Evolutionary conservation across 2,329 filamentous ascomycete species (phyloP), one percentile per base, ranked within the genome.

Genomic region (Fusarium pseudocircinatum): DNA sequence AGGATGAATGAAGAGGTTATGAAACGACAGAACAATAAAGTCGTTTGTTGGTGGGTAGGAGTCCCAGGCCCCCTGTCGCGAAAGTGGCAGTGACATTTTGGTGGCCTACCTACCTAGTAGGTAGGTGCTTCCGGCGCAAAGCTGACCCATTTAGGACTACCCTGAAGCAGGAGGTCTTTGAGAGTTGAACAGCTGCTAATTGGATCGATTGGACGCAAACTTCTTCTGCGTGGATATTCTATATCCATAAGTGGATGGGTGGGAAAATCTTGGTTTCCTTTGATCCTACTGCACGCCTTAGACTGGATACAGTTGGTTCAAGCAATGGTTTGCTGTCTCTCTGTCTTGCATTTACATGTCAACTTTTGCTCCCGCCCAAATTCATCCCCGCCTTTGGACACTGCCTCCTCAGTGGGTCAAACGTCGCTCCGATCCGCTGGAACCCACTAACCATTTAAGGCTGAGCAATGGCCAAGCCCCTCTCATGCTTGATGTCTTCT

Each of bases 391-490:
- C 54, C 53, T 44, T 47, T 40, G 24, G 44, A 49, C 70, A 73
- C 70, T 67, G 70, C 70, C 70, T 46, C 65, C 52, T 26, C 28
- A 53, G 66, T 73, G 70, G 70, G 66, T 57, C 57, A 39, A 56
- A 32, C 66, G 15, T 70, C 52, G 60, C 66, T 53, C 70, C 70
- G 67, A 60, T 59, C 66, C 40, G 57, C 52, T 62, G 56, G 66
- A 69, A 57, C 68, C 66, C 58, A 37, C 61, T 71, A 57, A 32
- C 57, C 26, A 28, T 42, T 67, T 54, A 66, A 54, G 61, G 60
- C 60, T 67, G 69, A 72, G 52, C 69, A 64, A 59, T 44, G 34
- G 40, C 70, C 60, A 37, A 73, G 70, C 57, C 66, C 42, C 63
- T 39, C 40, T 26, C 24, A n/a, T 32, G n/a, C 26, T 53, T 47